These are phyloP conservation scores for Cryptococcus sp. DNA, from an alignment of 1,284 basidiomycete genomes.

Conservation along the genomic window DNA sequence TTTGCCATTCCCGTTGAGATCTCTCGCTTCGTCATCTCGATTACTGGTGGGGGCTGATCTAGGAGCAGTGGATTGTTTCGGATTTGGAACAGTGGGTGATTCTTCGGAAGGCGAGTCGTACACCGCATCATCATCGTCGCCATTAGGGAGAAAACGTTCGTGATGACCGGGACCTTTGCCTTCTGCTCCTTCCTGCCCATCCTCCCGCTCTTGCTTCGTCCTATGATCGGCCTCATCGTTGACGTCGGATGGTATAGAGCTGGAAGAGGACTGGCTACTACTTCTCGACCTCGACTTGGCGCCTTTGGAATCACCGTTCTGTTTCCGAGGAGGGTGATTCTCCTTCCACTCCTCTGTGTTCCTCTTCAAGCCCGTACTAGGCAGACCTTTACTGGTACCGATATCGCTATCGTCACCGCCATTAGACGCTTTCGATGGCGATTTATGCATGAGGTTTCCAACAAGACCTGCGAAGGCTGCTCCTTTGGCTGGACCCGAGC, in stretches of 20 bases:
- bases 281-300: neutral
- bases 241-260: slow-evolving; percentile 32
- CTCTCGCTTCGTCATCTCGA: slow-evolving; percentile 1
- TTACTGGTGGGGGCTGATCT: slow-evolving; percentile 2
- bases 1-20: slow-evolving; percentile 4
- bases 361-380: slow-evolving; percentile 32
- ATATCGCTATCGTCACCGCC: slow-evolving; percentile 1
- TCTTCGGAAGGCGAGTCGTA: slow-evolving; percentile 25
- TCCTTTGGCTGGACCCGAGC: slow-evolving; percentile 2
- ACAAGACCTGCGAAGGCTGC: slow-evolving; percentile 15
- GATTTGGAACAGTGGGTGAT: neutral
- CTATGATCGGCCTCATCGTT: slow-evolving; percentile 16
- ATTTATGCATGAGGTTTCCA: slow-evolving; percentile 9
- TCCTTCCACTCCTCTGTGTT: slow-evolving; percentile 36
- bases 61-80: neutral
- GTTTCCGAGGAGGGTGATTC: slow-evolving; percentile 15
- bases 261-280: slow-evolving; percentile 22
- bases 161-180: slow-evolving; percentile 38
- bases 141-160: slow-evolving; percentile 23
- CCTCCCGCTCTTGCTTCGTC: slow-evolving; percentile 12
- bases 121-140: slow-evolving; percentile 9
- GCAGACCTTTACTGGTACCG: slow-evolving; percentile 27
- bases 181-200: slow-evolving; percentile 35
- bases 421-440: neutral
- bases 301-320: slow-evolving; percentile 11